Percentiles rank a stretch among this genome's conserved stretches.
phyloP scores from a whole-genome alignment of 768 basidiomycete genomes.

The Lactarius trivialis region DNA sequence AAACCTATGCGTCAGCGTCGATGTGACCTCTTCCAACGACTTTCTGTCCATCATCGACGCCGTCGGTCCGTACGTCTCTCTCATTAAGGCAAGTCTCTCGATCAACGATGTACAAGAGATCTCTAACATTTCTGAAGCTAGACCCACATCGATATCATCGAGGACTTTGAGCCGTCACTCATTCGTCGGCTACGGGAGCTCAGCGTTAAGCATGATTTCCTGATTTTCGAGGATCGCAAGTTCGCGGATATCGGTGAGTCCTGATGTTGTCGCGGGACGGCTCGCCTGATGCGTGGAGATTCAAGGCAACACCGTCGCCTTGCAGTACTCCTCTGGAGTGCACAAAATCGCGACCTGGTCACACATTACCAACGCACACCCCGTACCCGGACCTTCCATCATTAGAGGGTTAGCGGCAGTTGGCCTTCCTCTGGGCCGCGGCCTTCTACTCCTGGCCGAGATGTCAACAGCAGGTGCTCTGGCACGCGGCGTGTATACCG shows the following conservation, averaged over 20 bases:
- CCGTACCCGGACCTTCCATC: conserved; percentile 92
- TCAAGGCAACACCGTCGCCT: conserved; percentile 88
- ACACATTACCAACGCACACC: conserved; percentile 95
- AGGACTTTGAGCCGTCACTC: conserved; percentile 76
- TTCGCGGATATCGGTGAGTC: conserved; percentile 93
- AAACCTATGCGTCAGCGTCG: conserved; percentile 94
- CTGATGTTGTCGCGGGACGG: background rate
- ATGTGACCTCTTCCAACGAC: conserved; percentile 74
- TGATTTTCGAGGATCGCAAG: conserved; percentile 98
- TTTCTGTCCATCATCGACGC: conserved; percentile 81
- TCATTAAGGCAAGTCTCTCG: conserved; percentile 70
- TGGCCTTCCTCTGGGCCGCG: conserved; percentile 78
- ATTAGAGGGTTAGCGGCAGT: conserved; percentile 84
- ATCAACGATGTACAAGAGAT: conserved; percentile 25
- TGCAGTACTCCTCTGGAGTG: conserved; percentile 90
- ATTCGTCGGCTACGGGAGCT: conserved; percentile 65
- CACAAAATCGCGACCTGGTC: conserved; percentile 95
- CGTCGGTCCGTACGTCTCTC: conserved; percentile 85
- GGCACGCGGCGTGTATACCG: conserved; percentile 77
- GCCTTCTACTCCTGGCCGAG: conserved; percentile 86
- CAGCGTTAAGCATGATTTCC: conserved; percentile 77
- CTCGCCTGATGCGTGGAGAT: background rate
- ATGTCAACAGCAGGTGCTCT: conserved; percentile 92
- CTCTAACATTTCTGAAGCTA: conserved; percentile 32
- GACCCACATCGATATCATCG: conserved; percentile 96